These are phyloP conservation scores for Cercospora zeina DNA, from an alignment of 2,329 filamentous ascomycete species.

Conservation along the genomic window DNA sequence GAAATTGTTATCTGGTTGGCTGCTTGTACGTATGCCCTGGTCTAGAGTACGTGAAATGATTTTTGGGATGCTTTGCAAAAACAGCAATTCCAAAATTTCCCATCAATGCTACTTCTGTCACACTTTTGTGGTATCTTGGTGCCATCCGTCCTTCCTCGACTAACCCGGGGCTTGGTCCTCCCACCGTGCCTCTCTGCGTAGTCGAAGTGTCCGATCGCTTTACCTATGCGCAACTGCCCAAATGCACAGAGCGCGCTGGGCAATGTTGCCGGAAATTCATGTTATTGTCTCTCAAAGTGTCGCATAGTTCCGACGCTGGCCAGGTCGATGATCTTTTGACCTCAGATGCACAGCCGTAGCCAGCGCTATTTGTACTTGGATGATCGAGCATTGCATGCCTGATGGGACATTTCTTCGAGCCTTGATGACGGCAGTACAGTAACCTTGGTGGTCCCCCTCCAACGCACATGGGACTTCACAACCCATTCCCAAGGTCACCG, in stretches of 20 bases:
- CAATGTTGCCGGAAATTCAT: neutral
- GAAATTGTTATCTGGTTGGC: conserved; percentile 4
- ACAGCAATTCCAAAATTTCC: neutral
- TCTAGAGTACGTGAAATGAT: conserved; percentile 10
- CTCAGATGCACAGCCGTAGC: neutral
- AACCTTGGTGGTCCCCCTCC: neutral
- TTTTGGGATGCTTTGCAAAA: neutral
- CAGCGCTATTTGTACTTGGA: neutral
- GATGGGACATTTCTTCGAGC: no score
- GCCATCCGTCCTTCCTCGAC: neutral
- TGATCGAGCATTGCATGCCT: neutral
- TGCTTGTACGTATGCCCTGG: conserved; percentile 7
- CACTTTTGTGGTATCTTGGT: neutral
- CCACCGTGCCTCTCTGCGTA: neutral
- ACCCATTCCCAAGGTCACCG: neutral
- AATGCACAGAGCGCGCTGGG: neutral
- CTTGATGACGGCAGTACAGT: neutral
- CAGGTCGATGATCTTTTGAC: no score
- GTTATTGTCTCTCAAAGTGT: no score
- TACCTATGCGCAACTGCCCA: no score
- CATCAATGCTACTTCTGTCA: neutral
- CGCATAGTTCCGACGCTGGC: no score
- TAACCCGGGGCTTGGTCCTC: neutral
- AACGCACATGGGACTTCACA: neutral
- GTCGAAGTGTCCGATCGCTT: neutral